phyloP scores from a whole-genome alignment of 2,329 filamentous ascomycete genomes.

The Verticillium longisporum region DNA sequence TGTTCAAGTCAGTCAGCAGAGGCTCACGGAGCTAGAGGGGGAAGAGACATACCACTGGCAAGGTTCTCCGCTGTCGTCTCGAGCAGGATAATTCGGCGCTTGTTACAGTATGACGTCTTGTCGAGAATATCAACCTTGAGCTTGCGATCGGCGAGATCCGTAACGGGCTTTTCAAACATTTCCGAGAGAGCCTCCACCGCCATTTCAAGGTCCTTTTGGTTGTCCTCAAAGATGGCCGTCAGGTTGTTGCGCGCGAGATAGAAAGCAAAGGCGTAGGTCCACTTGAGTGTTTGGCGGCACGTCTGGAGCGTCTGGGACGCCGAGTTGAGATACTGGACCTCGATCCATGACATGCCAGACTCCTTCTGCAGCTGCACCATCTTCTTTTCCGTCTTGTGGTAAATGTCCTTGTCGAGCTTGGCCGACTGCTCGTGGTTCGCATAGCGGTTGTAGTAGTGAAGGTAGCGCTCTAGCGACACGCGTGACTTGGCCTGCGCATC shows the following conservation, averaged over 20 bases:
- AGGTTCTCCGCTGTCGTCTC: conserved; percentile 91
- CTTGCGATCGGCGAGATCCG: conserved; percentile 77
- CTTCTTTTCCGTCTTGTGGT: conserved; percentile 95
- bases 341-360: conserved; percentile 97
- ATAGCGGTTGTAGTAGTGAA: conserved; percentile 99
- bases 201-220: conserved; percentile 96
- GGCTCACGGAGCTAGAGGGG: not conserved
- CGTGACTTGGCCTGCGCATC: conserved; percentile 89
- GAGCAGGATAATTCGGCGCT: conserved; percentile 79
- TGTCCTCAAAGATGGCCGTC: conserved; percentile 97
- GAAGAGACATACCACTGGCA: conserved; percentile 58
- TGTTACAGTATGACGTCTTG: conserved; percentile 95
- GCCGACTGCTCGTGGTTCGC: conserved; percentile 98
- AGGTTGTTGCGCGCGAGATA: conserved; percentile 94
- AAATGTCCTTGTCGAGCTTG: conserved; percentile 92
- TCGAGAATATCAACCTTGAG: conserved; percentile 98
- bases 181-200: conserved; percentile 95
- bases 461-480: conserved; percentile 86
- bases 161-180: conserved; percentile 97
- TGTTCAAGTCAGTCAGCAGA: conserved; percentile 20
- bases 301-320: conserved; percentile 91
- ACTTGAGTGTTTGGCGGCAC: conserved; percentile 97
- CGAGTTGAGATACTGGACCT: conserved; percentile 92
- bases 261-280: conserved; percentile 98
- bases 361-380: conserved; percentile 94